These are phyloP conservation scores for Malus domestica DNA, from an alignment of 306 rosid species.

Conservation along the genomic window DNA sequence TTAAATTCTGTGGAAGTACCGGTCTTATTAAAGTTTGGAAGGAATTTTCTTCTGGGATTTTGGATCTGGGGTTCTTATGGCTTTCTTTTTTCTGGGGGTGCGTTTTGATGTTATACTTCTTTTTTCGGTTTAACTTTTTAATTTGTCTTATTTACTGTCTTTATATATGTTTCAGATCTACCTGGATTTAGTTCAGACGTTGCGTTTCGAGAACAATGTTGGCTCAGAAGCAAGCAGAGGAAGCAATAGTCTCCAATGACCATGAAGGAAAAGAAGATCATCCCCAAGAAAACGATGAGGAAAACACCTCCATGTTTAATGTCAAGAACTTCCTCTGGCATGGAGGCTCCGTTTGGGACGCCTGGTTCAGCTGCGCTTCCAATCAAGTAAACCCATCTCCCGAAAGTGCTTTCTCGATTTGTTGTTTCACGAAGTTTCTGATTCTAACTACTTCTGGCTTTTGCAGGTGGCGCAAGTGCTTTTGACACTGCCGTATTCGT, in stretches of 20 bases:
- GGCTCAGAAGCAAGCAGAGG: constrained; percentile 81
- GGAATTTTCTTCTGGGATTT: constrained; percentile 17
- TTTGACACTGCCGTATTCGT: constrained; percentile 87
- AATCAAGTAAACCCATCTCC: constrained; percentile 52
- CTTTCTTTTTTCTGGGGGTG: constrained; percentile 57
- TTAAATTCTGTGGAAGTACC: constrained; percentile 6
- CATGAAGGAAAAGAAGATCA: constrained; percentile 35
- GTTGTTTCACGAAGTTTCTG: neutral
- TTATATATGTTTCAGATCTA: constrained; percentile 55
- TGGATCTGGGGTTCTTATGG: constrained; percentile 29
- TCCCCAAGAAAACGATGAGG: constrained; percentile 16
- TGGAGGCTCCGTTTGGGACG: constrained; percentile 98
- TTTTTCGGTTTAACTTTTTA: too few species aligned
- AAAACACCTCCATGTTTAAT: constrained; percentile 36
- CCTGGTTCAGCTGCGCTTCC: constrained; percentile 99
- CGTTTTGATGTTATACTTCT: constrained; percentile 13
- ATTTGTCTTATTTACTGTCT: constrained; percentile 47
- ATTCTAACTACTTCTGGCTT: neutral
- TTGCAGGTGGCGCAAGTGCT: constrained; percentile 91
- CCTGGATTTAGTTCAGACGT: constrained; percentile 28
- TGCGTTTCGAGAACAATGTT: constrained; percentile 49
- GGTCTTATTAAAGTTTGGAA: neutral
- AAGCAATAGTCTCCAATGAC: constrained; percentile 65
- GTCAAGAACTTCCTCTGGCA: constrained; percentile 82
- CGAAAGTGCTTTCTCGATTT: neutral